These are phyloP conservation scores for Elsinoe fawcettii DNA, from an alignment of 2,329 filamentous ascomycete genomes.

Conservation along the genomic window DNA sequence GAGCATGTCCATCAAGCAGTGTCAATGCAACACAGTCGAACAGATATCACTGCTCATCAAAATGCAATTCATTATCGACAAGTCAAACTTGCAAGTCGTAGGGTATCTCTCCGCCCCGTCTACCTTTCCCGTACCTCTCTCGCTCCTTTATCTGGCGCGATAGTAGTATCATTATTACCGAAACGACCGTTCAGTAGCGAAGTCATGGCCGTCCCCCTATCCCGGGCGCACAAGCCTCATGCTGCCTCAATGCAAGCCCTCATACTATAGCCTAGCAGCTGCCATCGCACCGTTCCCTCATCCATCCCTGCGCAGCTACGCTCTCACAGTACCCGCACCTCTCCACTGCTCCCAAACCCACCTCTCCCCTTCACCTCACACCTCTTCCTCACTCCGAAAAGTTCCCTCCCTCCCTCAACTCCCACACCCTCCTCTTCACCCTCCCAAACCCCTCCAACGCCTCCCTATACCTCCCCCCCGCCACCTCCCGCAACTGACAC, in stretches of 20 bases:
- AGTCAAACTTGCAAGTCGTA: neutral
- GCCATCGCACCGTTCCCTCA: too few relatives aligned
- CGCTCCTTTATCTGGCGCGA: neutral
- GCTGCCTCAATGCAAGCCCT: too few relatives aligned
- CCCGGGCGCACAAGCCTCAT: too few relatives aligned
- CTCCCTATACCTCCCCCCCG: conserved; percentile 53
- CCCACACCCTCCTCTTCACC: conserved; percentile 36
- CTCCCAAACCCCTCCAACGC: conserved; percentile 52
- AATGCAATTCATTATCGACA: neutral
- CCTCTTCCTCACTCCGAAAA: conserved; percentile 2
- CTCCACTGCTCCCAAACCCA: too few relatives aligned
- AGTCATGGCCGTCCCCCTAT: too few relatives aligned
- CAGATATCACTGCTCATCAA: neutral
- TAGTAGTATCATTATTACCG: neutral
- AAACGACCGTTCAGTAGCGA: too few relatives aligned
- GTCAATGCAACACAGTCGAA: too few relatives aligned
- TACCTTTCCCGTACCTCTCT: neutral
- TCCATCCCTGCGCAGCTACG: too few relatives aligned
- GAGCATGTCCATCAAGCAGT: too few relatives aligned
- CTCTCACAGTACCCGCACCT: too few relatives aligned
- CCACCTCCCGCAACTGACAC: conserved; percentile 52
- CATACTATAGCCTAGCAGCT: too few relatives aligned
- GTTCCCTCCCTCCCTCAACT: conserved; percentile 15
- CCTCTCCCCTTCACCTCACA: too few relatives aligned
- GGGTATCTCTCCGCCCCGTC: neutral